Percentiles rank a stretch among this genome's conserved stretches.
Conservation (phyloP, 345 rosid genomes). For the Rhizophora mangle region DNA sequence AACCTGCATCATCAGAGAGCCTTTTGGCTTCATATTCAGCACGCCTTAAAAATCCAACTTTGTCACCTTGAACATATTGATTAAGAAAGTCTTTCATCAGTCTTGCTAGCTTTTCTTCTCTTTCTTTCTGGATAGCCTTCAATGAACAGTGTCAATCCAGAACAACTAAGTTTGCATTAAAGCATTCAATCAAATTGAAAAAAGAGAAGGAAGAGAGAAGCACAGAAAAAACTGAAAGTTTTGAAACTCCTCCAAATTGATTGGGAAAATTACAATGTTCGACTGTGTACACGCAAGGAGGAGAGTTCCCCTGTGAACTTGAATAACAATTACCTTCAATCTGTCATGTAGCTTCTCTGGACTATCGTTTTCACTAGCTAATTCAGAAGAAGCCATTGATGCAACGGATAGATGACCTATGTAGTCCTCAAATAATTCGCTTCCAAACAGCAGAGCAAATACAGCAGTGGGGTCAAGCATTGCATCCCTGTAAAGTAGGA, state of each 20-base stretch:
- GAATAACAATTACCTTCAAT: constrained; percentile 54
- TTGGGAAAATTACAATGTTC: background rate
- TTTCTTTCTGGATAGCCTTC: constrained; percentile 65
- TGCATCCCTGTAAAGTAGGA: constrained; percentile 50
- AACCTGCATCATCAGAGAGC: constrained; percentile 52
- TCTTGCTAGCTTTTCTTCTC: constrained; percentile 70
- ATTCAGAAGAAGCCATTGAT: constrained; percentile 79
- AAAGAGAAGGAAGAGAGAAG: too few species aligned
- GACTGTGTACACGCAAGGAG: too few species aligned
- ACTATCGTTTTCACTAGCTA: constrained; percentile 47
- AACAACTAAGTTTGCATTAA: background rate
- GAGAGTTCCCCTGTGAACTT: background rate
- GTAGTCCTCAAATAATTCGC: constrained; percentile 91
- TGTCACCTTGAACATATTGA: constrained; percentile 58
- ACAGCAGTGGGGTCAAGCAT: constrained; percentile 87
- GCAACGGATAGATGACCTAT: constrained; percentile 87
- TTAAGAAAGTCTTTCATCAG: constrained; percentile 46
- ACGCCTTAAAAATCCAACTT: constrained; percentile 42
- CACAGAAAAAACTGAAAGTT: too few species aligned
- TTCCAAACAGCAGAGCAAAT: constrained; percentile 92
- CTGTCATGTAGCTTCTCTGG: constrained; percentile 63
- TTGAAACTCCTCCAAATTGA: background rate
- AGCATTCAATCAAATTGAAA: too few species aligned
- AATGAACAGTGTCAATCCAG: background rate
- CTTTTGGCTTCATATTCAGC: constrained; percentile 61